A percentile compares a stretch with the other conserved stretches of the same genome.
Evolutionary conservation across 2,329 filamentous ascomycete species (phyloP).

Genomic region (Phyllosticta citrichinensis): DNA sequence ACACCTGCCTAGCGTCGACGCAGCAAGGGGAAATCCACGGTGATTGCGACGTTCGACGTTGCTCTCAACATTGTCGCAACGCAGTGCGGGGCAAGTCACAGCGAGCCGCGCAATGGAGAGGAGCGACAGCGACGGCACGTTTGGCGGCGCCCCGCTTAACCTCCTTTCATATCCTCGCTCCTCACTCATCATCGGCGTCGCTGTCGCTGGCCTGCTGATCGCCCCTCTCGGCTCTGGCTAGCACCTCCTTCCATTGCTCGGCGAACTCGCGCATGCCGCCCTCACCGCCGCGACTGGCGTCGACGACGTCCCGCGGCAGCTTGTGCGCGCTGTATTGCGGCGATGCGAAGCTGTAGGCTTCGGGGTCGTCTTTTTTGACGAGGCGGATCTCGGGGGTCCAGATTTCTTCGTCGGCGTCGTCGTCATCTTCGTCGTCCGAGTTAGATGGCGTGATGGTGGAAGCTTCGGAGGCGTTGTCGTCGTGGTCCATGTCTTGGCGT

Average conservation of each 20-base stretch:
- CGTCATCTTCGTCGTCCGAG: constrained; percentile 27
- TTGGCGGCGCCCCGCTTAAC: too few species aligned
- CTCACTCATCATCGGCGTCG: not conserved
- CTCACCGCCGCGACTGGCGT: constrained; percentile 49
- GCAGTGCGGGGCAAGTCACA: too few species aligned
- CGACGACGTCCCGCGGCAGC: constrained; percentile 83
- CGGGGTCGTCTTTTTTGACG: constrained; percentile 73
- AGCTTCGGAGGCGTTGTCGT: not conserved
- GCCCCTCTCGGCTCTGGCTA: constrained; percentile 31
- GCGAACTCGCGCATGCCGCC: constrained; percentile 64
- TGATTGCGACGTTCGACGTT: too few species aligned
- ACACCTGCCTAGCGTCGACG: too few species aligned
- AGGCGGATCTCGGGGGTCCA: constrained; percentile 71
- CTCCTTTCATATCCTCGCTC: too few species aligned
- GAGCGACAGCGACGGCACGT: too few species aligned
- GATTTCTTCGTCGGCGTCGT: constrained; percentile 45
- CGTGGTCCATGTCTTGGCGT: not conserved
- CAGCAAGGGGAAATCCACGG: too few species aligned
- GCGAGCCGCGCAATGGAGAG: too few species aligned
- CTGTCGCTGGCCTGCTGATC: constrained; percentile 13
- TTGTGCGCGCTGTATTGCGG: constrained; percentile 93
- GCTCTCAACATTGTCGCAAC: too few species aligned
- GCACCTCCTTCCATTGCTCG: constrained; percentile 38
- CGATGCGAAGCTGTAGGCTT: constrained; percentile 76
- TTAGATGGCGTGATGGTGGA: not conserved